Conservation (phyloP, 2,329 filamentous ascomycete species). For the Nothopassalora personata region DNA sequence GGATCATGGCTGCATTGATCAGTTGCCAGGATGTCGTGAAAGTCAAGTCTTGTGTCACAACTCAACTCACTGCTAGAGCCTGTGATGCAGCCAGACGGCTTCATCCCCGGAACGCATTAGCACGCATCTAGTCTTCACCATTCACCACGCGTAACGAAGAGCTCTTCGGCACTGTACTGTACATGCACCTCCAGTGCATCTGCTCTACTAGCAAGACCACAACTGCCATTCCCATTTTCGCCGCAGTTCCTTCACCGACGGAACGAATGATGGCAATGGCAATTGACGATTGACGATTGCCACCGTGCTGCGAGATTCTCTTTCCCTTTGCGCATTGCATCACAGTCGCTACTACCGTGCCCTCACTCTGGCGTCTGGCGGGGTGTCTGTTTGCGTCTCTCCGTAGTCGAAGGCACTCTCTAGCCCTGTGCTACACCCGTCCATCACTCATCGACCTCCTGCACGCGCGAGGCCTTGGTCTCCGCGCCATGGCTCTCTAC, state of each 20-base stretch:
- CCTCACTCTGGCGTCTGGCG: not conserved
- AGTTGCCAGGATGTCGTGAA: not conserved
- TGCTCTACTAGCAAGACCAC: not conserved
- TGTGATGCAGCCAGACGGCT: not conserved
- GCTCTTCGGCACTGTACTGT: no score
- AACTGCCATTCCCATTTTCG: not conserved
- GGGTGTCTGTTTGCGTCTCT: not conserved
- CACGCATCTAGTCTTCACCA: not conserved
- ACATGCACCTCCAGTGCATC: no score
- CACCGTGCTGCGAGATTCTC: not conserved
- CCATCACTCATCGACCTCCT: not conserved
- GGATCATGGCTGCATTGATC: not conserved
- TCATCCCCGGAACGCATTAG: not conserved
- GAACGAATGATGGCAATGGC: not conserved
- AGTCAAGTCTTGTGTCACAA: not conserved
- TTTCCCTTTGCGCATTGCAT: not conserved
- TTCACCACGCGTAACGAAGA: not conserved
- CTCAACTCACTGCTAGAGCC: not conserved
- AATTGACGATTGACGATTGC: not conserved
- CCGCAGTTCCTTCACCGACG: not conserved
- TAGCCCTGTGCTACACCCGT: not conserved
- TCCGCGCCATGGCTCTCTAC: constrained; percentile 9
- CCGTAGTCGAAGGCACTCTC: not conserved
- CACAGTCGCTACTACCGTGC: constrained; percentile 10
- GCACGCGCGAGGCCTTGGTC: not conserved